phyloP scores from a whole-genome alignment of 2,329 filamentous ascomycete species.

The Aureobasidium sp. region DNA sequence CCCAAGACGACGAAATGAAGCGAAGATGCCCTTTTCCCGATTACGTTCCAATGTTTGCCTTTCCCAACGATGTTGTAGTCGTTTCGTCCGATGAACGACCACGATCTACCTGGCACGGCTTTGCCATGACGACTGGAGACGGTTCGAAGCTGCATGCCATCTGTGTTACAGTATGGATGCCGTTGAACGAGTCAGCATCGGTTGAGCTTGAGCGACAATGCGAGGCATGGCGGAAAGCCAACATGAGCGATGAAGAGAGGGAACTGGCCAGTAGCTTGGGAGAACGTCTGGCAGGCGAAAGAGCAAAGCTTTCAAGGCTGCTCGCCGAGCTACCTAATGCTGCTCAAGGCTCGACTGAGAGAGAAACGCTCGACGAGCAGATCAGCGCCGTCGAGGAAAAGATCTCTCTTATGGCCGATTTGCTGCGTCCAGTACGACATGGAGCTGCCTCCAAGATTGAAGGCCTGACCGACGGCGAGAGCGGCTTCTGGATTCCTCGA shows the following conservation, averaged over 20 bases:
- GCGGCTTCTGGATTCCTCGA: slow-evolving; percentile 88
- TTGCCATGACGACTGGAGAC: slow-evolving; percentile 93
- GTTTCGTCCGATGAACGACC: slow-evolving; percentile 92
- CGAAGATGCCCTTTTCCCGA: slow-evolving; percentile 85
- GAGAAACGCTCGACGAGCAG: slow-evolving; percentile 83
- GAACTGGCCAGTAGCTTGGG: slow-evolving; percentile 89
- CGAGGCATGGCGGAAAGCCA: slow-evolving; percentile 47
- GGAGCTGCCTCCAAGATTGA: slow-evolving; percentile 96
- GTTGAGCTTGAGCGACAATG: slow-evolving; percentile 68
- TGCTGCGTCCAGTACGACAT: slow-evolving; percentile 84
- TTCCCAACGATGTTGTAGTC: slow-evolving; percentile 95
- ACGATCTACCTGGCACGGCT: slow-evolving; percentile 96
- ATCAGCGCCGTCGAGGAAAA: slow-evolving; percentile 97
- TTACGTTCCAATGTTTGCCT: slow-evolving; percentile 98
- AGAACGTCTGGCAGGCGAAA: slow-evolving; percentile 76
- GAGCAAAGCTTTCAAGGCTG: slow-evolving; percentile 82
- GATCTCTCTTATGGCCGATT: slow-evolving; percentile 92
- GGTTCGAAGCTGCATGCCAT: slow-evolving; percentile 89
- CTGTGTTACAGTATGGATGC: slow-evolving; percentile 87
- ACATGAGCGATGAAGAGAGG: slow-evolving; percentile 85
- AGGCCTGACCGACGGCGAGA: slow-evolving; percentile 89
- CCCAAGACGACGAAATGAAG: slow-evolving; percentile 70
- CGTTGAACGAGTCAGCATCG: slow-evolving; percentile 71
- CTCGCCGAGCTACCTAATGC: slow-evolving; percentile 75
- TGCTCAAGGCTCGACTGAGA: slow-evolving; percentile 69